These are phyloP conservation scores for Prunella vulgaris DNA, from an alignment of 257 asterid genomes.

Conservation along the genomic window DNA sequence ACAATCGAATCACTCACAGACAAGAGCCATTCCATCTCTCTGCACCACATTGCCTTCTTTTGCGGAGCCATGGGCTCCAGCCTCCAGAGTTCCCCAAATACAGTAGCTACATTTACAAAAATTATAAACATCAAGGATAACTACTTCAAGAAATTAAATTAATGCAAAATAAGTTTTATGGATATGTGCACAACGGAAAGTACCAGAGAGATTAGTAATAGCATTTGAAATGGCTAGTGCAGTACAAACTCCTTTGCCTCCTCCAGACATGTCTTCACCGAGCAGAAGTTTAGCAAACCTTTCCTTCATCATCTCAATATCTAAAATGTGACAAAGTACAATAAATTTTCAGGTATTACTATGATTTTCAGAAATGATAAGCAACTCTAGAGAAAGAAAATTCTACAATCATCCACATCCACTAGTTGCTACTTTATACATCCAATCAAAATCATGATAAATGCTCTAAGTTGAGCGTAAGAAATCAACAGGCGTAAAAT, in stretches of 20 bases:
- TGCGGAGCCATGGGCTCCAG: conserved; percentile 87
- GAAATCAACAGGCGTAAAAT: conserved; percentile 2
- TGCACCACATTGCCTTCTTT: conserved; percentile 87
- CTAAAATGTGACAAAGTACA: conserved; percentile 29
- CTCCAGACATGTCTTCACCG: conserved; percentile 99
- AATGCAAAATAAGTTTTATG: not conserved
- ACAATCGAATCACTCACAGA: conserved; percentile 91
- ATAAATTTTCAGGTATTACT: not conserved
- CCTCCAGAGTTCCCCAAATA: conserved; percentile 95
- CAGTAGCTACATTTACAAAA: conserved; percentile 52
- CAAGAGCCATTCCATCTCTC: conserved; percentile 94
- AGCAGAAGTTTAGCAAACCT: conserved; percentile 89
- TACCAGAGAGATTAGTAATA: conserved; percentile 93
- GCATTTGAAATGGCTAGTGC: conserved; percentile 97
- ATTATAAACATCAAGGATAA: not conserved
- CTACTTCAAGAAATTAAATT: not conserved
- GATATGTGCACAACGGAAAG: not conserved
- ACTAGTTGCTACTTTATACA: not conserved
- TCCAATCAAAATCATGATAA: not conserved
- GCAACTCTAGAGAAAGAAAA: not conserved
- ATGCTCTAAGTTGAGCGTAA: not conserved
- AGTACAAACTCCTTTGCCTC: conserved; percentile 94
- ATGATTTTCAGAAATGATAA: not conserved
- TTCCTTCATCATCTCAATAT: conserved; percentile 87
- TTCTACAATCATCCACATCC: not conserved